These are phyloP conservation scores for Fragilariopsis cylindrus DNA, from an alignment of 108 stramenopile species.

Conservation along the genomic window DNA sequence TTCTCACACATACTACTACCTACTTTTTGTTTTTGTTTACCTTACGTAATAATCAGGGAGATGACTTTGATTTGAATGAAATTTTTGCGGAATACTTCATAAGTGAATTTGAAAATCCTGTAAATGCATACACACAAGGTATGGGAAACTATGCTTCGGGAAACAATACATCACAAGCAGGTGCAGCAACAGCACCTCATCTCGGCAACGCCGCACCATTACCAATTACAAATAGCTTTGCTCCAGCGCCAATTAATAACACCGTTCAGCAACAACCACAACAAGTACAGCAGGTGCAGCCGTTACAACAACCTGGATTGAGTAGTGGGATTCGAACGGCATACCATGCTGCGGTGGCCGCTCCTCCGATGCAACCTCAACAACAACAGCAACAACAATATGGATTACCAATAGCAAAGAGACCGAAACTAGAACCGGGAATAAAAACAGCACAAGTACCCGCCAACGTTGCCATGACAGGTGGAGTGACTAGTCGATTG, in stretches of 20 bases:
- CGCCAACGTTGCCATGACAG: conserved; percentile 18
- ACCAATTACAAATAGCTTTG: not conserved
- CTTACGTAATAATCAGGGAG: conserved; percentile 9
- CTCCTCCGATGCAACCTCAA: conserved; percentile 17
- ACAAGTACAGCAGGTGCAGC: conserved; percentile 19
- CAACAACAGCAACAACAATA: conserved; percentile 9
- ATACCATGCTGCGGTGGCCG: conserved; percentile 45
- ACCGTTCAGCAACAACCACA: conserved; percentile 9
- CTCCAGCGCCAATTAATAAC: conserved; percentile 8
- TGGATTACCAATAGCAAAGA: conserved; percentile 21
- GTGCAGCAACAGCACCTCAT: conserved; percentile 18
- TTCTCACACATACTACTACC: not conserved
- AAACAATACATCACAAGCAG: conserved; percentile 1
- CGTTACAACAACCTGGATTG: conserved; percentile 8
- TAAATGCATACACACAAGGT: conserved; percentile 55
- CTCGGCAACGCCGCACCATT: conserved; percentile 1
- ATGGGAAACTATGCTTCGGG: conserved; percentile 46
- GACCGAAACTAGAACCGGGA: conserved; percentile 28
- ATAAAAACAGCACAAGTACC: not conserved
- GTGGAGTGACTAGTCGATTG: conserved; percentile 34
- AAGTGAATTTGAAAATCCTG: conserved; percentile 59
- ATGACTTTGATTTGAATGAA: conserved; percentile 72
- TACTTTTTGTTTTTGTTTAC: not conserved
- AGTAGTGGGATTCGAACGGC: conserved; percentile 65
- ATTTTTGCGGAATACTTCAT: conserved; percentile 72